Conservation (phyloP, 768 basidiomycete genomes). For the Asterophora lycoperdoides region DNA sequence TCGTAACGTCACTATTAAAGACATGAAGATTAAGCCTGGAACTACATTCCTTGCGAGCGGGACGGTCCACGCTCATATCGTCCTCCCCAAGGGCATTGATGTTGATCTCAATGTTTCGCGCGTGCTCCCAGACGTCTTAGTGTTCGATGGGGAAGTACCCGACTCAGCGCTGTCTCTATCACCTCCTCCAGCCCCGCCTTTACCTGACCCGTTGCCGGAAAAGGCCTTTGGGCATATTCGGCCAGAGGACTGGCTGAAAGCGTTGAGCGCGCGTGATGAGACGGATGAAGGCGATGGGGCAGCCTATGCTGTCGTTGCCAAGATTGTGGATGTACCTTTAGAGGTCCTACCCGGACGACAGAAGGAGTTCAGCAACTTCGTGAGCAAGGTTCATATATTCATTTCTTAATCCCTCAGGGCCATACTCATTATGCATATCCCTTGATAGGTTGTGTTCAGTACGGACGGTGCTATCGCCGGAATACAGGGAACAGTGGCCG, state of each 20-base stretch:
- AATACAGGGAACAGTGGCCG: slow-evolving; percentile 58
- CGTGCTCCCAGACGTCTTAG: slow-evolving; percentile 71
- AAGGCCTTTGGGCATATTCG: slow-evolving; percentile 73
- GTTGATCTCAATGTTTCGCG: slow-evolving; percentile 57
- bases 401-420: slow-evolving; percentile 2
- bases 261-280: slow-evolving; percentile 37
- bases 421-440: not conserved
- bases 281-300: slow-evolving; percentile 47
- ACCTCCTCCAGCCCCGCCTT: slow-evolving; percentile 36
- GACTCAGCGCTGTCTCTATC: slow-evolving; percentile 15
- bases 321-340: slow-evolving; percentile 69
- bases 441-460: slow-evolving; percentile 61
- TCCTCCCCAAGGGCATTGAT: slow-evolving; percentile 67
- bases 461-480: slow-evolving; percentile 64
- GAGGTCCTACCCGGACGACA: slow-evolving; percentile 76
- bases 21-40: slow-evolving; percentile 67
- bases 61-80: slow-evolving; percentile 57
- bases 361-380: slow-evolving; percentile 70
- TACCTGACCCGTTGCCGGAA: slow-evolving; percentile 65
- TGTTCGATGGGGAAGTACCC: slow-evolving; percentile 71
- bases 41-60: slow-evolving; percentile 63
- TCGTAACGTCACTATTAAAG: slow-evolving; percentile 64
- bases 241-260: slow-evolving; percentile 64
- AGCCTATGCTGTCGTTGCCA: slow-evolving; percentile 56
- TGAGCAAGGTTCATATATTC: slow-evolving; percentile 55